phyloP scores from a whole-genome alignment of 208 protist genomes.

The Herpetomonas muscarum region DNA sequence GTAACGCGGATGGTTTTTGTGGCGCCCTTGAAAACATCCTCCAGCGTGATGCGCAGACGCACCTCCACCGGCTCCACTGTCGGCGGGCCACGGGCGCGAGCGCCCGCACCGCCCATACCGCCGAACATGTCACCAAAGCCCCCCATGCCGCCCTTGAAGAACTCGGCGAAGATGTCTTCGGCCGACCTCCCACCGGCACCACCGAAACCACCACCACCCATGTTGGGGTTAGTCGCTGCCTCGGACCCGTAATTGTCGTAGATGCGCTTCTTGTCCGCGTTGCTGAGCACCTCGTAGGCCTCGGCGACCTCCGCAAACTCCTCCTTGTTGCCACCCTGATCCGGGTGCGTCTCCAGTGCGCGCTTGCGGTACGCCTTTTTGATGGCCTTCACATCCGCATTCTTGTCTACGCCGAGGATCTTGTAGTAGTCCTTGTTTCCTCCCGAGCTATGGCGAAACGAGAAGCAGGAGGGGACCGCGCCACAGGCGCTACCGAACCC shows the following conservation, averaged over 20 bases:
- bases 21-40: conserved; percentile 83
- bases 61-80: conserved; percentile 78
- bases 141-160: conserved; percentile 84
- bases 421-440: conserved; percentile 88
- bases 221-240: conserved; percentile 68
- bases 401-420: conserved; percentile 67
- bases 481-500: no score
- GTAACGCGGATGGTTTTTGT: conserved; percentile 76
- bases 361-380: conserved; percentile 92
- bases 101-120: conserved; percentile 25
- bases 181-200: conserved; percentile 57
- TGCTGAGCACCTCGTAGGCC: conserved; percentile 97
- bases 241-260: conserved; percentile 97
- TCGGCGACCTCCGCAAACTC: conserved; percentile 88
- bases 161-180: conserved; percentile 91
- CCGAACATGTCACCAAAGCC: conserved; percentile 81
- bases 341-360: conserved; percentile 86
- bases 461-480: conserved; percentile 7
- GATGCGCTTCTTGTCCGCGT: conserved; percentile 92
- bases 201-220: conserved; percentile 50
- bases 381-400: conserved; percentile 63
- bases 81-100: conserved; percentile 27
- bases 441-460: conserved; percentile 36
- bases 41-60: conserved; percentile 67
- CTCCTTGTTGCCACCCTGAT: conserved; percentile 91